Base-by-base conservation (phyloP, 192 early-diverging fungal species). In the Diversispora eburnea region DNA sequence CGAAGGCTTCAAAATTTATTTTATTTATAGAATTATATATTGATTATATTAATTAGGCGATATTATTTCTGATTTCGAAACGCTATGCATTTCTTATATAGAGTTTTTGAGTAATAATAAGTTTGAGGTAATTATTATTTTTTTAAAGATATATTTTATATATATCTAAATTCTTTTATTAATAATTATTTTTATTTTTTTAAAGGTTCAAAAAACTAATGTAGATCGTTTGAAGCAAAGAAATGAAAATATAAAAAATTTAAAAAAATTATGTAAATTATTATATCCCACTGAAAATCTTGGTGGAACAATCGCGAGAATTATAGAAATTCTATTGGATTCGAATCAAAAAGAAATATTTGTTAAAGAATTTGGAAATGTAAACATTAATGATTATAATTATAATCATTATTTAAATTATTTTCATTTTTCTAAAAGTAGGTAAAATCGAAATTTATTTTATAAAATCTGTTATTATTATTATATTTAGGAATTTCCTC, bases 401-500 rank as follows among this genome's bases (percentile, higher is more conserved):
- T 49, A 10, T 49, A 13, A 13, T 13, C 13, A 49, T 10, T 10
- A 13, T 49, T 49, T 13, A 10, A 10, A 3, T 49, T 49, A 49
- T 10, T 8, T 8, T 49, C 13, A 49, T 49, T 49, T 5, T 49
- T 49, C 13, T 13, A 49, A 49, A 49, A 49, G 3, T 10, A 49
- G 13, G 13, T 10, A 49, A 49, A 49, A 13, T 49, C 48, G 13
- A 49, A 49, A 49, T 49, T 10, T 49, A 49, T 54, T 54, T 54
- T 17, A n/a, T 54, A 10, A 52, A 15, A 52, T 15, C 8, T 52
- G 8, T 8, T 52, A 52, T 52, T 52, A 52, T 52, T 17, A 6
- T 62, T 52, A 51, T 39, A 20, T 52, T 47, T 52, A 48, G 51
- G 67, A 68, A 68, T 68, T 68, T 54, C 67, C 67, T 15, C 67